These are phyloP conservation scores for Edaphochlamys debaryana DNA, from an alignment of 139 green algal species.

Conservation along the genomic window DNA sequence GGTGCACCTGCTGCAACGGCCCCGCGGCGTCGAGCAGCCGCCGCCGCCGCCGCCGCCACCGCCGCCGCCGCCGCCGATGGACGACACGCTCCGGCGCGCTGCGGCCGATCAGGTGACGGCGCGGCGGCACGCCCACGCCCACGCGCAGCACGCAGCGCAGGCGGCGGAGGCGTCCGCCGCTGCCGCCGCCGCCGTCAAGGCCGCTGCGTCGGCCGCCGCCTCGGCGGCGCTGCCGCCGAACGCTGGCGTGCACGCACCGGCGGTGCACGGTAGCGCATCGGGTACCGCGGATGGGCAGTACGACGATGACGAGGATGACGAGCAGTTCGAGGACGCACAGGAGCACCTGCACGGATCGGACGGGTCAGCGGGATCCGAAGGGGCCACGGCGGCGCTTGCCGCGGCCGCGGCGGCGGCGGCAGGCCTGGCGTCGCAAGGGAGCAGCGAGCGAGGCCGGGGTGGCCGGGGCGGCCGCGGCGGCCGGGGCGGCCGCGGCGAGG, in stretches of 20 bases:
- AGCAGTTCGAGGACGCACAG: conserved; percentile 15
- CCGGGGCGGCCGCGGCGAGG: neutral
- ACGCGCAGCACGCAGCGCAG: neutral
- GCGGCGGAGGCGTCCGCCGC: conserved; percentile 15
- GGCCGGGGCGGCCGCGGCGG: neutral
- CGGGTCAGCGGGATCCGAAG: conserved; percentile 1
- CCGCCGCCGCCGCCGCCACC: neutral
- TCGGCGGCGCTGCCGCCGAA: neutral
- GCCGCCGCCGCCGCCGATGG: neutral
- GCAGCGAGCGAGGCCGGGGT: neutral
- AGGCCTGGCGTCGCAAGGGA: neutral
- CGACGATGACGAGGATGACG: conserved; percentile 11
- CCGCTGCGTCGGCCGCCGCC: neutral
- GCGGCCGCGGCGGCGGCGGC: neutral
- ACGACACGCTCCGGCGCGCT: neutral
- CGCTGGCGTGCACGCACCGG: too few species aligned
- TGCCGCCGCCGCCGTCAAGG: conserved; percentile 16
- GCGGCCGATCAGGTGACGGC: conserved; percentile 4
- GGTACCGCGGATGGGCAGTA: conserved; percentile 1
- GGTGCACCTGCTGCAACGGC: neutral
- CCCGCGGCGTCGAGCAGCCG: neutral
- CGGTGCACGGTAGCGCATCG: too few species aligned
- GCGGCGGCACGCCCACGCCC: conserved; percentile 12
- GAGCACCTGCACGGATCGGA: conserved; percentile 14
- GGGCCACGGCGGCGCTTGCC: neutral